Base-by-base conservation (phyloP, 2,329 filamentous ascomycete genomes). In the Venturia carpophila region DNA sequence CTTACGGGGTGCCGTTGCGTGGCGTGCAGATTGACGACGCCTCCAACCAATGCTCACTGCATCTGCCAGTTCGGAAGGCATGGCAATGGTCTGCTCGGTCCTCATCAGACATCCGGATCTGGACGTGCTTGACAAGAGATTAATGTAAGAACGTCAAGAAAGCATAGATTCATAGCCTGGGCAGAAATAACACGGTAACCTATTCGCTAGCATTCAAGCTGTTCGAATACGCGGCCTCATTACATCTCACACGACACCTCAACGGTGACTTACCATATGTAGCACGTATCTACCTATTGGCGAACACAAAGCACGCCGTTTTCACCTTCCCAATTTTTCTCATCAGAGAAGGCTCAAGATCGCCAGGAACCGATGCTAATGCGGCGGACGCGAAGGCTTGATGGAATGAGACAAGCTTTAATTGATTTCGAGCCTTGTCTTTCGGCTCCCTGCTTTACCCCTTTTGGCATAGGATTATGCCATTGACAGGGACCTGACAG, bases 371-470 rank as follows among this genome's bases (percentile, higher is more conserved):
- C 27, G 52, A 37, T 34, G 49, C 49, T 24, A 56, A 19, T 34
- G 27, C 11, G 10, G 49, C 5, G 2, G 19, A 17, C 52, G 19
- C 52, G 37, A n/a, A n/a, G 4, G 30, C 30, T 13, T 6, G 52
- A 37, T 27, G 52, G 52, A 5, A 37, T n/a, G 15, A 58, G 27
- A 37, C 52, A 58, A 58, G 52, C 52, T 58, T 58, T 37, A n/a
- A 27, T 56, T n/a, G n/a, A 15, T 15, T 19, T n/a, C 7, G 15
- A n/a, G 15, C 30, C 52, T 58, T 37, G 52, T 34, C 6, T 58
- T 19, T 19, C 27, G 30, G 17, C 27, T 37, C 52, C 11, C 27
- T 27, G 10, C 52, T 24, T 19, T 58, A 7, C 52, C 30, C 30
- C 19, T n/a, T 58, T 37, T 37, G 49, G 52, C 52, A 30, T 58